Conservation (phyloP, 768 basidiomycete genomes). For the Exidia glandulosa region DNA sequence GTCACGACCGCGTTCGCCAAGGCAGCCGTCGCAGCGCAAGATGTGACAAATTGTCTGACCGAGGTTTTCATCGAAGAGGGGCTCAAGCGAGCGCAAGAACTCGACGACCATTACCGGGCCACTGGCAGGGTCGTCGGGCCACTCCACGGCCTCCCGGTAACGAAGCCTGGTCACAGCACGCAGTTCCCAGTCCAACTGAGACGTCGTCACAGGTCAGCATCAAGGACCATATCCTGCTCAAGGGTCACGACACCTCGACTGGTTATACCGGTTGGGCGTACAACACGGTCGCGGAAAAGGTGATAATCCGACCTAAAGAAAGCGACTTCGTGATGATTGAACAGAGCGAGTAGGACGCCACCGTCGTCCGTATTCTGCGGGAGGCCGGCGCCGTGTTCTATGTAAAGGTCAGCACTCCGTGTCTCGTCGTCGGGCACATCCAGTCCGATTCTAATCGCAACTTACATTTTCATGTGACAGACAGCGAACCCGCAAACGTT, state of each 20-base stretch:
- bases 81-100: slow-evolving; percentile 33
- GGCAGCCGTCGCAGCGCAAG: slow-evolving; percentile 22
- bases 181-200: too few species aligned
- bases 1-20: slow-evolving; percentile 26
- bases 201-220: slow-evolving; percentile 10
- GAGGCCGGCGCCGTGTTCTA: slow-evolving; percentile 36
- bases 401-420: slow-evolving; percentile 14
- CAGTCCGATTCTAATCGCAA: too few species aligned
- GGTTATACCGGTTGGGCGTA: slow-evolving; percentile 28
- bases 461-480: not conserved
- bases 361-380: slow-evolving; percentile 33
- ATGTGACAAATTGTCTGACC: slow-evolving; percentile 13
- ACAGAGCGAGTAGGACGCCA: slow-evolving; percentile 25
- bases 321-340: too few species aligned
- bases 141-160: slow-evolving; percentile 38
- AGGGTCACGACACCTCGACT: slow-evolving; percentile 30
- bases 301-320: not conserved
- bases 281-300: slow-evolving; percentile 21
- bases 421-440: too few species aligned
- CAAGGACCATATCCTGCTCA: slow-evolving; percentile 37
- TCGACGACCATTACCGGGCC: slow-evolving; percentile 34
- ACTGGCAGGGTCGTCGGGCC: slow-evolving; percentile 41
- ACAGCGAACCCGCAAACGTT: slow-evolving; percentile 40
- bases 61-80: slow-evolving; percentile 49
- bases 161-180: not conserved